Evolutionary conservation across 495 filamentous ascomycete species (phyloP), one percentile per base, ranked within the genome.

Genomic region (Aspergillus sparsus): DNA sequence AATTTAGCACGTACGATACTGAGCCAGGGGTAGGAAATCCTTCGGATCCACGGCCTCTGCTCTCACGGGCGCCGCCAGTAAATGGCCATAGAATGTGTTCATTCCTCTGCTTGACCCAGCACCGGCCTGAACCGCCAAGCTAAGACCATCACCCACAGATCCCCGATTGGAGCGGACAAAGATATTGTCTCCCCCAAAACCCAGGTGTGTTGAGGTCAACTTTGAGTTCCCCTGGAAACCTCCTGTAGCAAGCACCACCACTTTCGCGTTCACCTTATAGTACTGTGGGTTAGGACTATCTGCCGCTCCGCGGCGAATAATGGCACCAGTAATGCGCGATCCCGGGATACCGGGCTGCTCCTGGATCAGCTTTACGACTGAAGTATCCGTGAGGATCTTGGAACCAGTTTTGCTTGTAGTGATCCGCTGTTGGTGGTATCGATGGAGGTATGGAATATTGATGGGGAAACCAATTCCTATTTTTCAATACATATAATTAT

Each of bases 81-180:
- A 53, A 46, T 68, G 68, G 18, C 68, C 68, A 53, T 70, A 70
- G 54, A 60, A 70, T 1, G 58, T 70, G 33, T 66, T 62, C 63
- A 70, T 64, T 6, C 68, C 68, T 7, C 61, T 55, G 15, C 63
- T 70, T 5, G 65, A 61, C 18, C 58, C 68, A 11, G 65, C 68
- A 33, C 68, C 68, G 32, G 44, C 61, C 32, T 35, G 41, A 4
- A 57, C 21, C 6, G 65, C 68, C 32, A 70, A 39, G 16, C 18
- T 61, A 0, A 70, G 61, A 7, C 68, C 68, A 55, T 68, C 68
- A 0, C 68, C 68, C 15, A 70, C 68, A 0, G 65, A 70, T 27
- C 68, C 68, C 33, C 41, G 58, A 18, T 68, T 71, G 0, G 68
- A 68, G n/a, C 68, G 66, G 2, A 71, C 63, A 41, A 68, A 71